Conservation (phyloP, 495 filamentous ascomycete species). For the Achaetomiella virescens region DNA sequence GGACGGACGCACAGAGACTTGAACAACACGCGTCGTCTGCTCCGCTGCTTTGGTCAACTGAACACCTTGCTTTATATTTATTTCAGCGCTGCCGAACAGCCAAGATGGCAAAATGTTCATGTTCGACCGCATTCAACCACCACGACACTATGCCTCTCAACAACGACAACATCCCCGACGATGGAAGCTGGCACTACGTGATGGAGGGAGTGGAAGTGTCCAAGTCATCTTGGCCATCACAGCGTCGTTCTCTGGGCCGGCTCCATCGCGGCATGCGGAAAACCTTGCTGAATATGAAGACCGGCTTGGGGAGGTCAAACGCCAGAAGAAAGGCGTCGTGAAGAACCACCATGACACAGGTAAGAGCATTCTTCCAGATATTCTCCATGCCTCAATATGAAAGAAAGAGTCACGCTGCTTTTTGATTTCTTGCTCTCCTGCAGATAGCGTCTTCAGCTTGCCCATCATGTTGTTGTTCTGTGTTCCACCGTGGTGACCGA, state of each 20-base stretch:
- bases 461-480: not conserved
- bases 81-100: not conserved
- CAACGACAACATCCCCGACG: not conserved
- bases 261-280: not conserved
- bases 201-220: not conserved
- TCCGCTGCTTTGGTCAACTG: not conserved
- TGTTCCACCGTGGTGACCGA: not conserved
- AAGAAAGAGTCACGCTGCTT: not conserved
- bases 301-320: not conserved
- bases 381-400: not conserved
- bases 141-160: not conserved
- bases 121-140: not conserved
- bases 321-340: not conserved
- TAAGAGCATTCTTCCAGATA: not conserved
- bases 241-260: not conserved
- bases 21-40: not conserved
- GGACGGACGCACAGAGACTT: not conserved
- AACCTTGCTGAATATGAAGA: not conserved
- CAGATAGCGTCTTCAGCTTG: not conserved
- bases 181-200: not conserved
- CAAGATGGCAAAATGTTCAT: not conserved
- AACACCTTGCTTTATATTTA: not conserved
- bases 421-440: not conserved
- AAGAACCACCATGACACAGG: constrained; percentile 1
- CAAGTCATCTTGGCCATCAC: not conserved